Evolutionary conservation across 306 rosid genomes (phyloP).

Genomic region (Cucumis sativus): DNA sequence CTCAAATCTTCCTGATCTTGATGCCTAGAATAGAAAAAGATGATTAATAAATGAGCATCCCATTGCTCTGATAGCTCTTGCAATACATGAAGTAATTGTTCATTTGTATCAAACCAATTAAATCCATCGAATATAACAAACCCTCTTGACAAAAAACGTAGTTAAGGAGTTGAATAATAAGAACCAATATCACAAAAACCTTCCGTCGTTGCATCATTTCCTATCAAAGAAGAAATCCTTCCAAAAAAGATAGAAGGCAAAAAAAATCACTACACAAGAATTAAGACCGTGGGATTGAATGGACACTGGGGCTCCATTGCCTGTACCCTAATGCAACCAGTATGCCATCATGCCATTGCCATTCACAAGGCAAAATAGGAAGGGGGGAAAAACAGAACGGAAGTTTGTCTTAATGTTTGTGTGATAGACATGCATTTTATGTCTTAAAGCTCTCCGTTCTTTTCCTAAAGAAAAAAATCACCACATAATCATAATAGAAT

Average conservation of each 20-base stretch:
- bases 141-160: not conserved
- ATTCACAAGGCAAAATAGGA: not conserved
- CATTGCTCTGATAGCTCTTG: not conserved
- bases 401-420: not conserved
- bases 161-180: not conserved
- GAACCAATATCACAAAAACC: not conserved
- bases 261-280: not conserved
- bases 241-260: not conserved
- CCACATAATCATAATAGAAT: not conserved
- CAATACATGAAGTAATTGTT: not conserved
- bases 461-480: not conserved
- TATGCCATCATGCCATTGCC: not conserved
- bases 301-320: not conserved
- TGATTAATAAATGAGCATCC: constrained; percentile 3
- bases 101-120: not conserved
- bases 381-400: not conserved
- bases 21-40: constrained; percentile 36
- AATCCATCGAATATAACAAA: not conserved
- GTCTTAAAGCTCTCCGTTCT: not conserved
- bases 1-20: constrained; percentile 47
- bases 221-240: not conserved
- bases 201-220: not conserved
- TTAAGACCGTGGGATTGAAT: not conserved
- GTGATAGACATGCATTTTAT: not conserved
- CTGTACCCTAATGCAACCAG: not conserved